phyloP scores from a whole-genome alignment of 1,284 basidiomycete species.

The Cryptococcus wingfieldii region DNA sequence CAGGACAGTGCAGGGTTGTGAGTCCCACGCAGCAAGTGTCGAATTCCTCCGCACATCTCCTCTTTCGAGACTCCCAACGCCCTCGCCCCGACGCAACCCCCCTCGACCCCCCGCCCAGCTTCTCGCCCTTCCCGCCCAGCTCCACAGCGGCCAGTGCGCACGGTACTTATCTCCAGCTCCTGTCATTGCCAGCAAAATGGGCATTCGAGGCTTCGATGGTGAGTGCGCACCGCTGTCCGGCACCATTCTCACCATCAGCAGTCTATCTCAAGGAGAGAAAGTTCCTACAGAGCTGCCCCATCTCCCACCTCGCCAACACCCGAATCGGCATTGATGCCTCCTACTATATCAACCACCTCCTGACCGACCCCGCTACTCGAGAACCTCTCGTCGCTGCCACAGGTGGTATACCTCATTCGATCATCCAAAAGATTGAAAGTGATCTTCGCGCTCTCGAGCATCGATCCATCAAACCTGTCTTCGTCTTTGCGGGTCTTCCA shows the following conservation, averaged over 20 bases:
- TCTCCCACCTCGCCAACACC: constrained; percentile 81
- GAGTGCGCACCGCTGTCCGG: constrained; percentile 6
- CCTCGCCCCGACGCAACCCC: background rate
- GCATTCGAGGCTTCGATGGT: constrained; percentile 43
- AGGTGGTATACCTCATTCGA: constrained; percentile 82
- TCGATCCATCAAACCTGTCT: constrained; percentile 91
- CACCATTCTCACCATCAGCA: constrained; percentile 35
- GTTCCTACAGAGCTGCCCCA: constrained; percentile 74
- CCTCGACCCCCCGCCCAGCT: background rate
- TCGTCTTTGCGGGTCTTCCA: constrained; percentile 85
- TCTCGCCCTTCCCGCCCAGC: background rate
- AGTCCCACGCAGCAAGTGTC: no score
- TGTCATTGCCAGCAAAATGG: constrained; percentile 18
- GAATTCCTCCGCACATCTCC: background rate
- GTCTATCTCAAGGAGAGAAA: constrained; percentile 82
- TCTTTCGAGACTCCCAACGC: background rate
- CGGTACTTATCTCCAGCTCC: background rate
- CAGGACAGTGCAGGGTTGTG: no score
- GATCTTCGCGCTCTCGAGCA: constrained; percentile 88
- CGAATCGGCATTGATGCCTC: constrained; percentile 96
- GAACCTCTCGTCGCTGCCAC: constrained; percentile 92
- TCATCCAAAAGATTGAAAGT: constrained; percentile 79
- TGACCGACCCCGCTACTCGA: constrained; percentile 65
- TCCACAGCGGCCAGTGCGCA: background rate
- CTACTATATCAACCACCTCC: constrained; percentile 77